Base-by-base conservation (phyloP, 805 yeast species). In the Candida michaelii region DNA sequence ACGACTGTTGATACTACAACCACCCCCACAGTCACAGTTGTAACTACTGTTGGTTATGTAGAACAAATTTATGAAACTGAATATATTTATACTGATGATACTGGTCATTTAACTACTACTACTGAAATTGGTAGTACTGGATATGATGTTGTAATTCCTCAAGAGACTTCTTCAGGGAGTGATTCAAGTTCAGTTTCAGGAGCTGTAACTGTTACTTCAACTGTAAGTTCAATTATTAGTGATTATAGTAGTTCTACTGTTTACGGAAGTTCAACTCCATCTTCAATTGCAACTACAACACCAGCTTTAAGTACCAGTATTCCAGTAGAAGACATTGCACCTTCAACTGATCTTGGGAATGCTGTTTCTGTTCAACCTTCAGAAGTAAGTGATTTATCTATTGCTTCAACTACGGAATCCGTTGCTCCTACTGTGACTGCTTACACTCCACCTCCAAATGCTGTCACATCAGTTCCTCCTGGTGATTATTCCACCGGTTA, bases 1-100 rank as follows among this genome's bases (percentile, higher is more conserved):
- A 38, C 44, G 7, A 55, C 60, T n/a, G 55, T 60, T 11, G 51
- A 55, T 19, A 21, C 24, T 7, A 62, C 66, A 25, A 42, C 48
- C 13, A 62, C 67, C 16, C 59, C 62, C 16, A 53, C 59, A 9
- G 63, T 59, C 8, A 64, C 72, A 1, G 51, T 49, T 15, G 59
- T 70, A 14, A 60, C 60, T 14, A 60, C 66, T 10, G 52, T 60
- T 6, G 59, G 53, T 5, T 51, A 48, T 18, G 43, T 53, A n/a
- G 64, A 54, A 36, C 54, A 53, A 17, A 45, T 64, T 17, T 58
- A 43, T 38, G 63, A 53, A 21, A 57, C 66, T 4, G 59, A 44
- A 6, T 66, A 65, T 46, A 49, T 64, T 21, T 68, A 50, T 48
- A 63, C 70, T 18, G 52, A 51, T 39, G 39, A 56, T 12, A 51